Evolutionary conservation across 345 rosid genomes (phyloP).

Genomic region (Conringia planisiliqua): DNA sequence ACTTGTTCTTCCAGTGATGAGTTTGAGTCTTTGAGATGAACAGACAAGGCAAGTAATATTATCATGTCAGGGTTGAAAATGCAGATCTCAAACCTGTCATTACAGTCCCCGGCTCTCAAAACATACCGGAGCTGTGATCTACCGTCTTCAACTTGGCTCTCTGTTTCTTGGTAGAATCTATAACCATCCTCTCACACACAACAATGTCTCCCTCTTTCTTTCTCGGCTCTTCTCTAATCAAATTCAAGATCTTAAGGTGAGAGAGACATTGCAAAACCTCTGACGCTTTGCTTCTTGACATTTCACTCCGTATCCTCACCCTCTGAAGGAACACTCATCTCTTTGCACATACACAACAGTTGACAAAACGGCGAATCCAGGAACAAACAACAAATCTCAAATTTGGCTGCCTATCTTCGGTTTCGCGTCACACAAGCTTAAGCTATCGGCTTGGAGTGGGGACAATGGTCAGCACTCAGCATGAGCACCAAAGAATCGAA

Average conservation of each 20-base stretch:
- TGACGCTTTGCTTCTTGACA: conserved; percentile 61
- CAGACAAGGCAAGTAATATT: neutral
- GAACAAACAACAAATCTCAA: conserved; percentile 36
- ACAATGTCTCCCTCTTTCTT: no score
- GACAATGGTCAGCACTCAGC: neutral
- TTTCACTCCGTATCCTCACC: conserved; percentile 54
- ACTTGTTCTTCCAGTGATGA: neutral
- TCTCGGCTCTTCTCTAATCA: no score
- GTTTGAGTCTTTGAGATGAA: neutral
- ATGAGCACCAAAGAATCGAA: neutral
- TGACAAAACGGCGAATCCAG: neutral
- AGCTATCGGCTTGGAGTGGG: neutral
- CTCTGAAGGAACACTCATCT: conserved; percentile 28
- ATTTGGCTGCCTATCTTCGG: conserved; percentile 37
- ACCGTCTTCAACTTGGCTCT: conserved; percentile 52
- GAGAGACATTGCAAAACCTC: conserved; percentile 45
- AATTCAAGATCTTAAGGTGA: no score
- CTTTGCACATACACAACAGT: neutral
- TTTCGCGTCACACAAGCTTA: neutral
- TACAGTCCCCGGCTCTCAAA: conserved; percentile 48
- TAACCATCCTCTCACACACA: neutral
- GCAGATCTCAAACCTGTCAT: conserved; percentile 46
- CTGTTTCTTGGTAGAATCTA: conserved; percentile 48
- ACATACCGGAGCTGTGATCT: conserved; percentile 33
- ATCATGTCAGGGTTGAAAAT: neutral